Conservation (phyloP, 176 grass and related monocot genomes). For the Guadua angustifolia region DNA sequence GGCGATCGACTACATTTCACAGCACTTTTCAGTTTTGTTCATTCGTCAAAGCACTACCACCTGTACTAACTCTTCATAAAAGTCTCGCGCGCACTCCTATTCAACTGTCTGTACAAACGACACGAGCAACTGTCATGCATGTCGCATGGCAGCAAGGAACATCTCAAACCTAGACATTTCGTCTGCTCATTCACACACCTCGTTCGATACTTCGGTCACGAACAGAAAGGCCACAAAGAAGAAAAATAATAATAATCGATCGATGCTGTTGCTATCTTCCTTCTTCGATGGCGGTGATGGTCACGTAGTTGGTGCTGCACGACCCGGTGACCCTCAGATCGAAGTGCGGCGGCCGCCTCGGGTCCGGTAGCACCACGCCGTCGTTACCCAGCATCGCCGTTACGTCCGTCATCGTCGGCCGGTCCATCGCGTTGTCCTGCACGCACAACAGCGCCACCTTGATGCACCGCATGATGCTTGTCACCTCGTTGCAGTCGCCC, state of each 20-base stretch:
- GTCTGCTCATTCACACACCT: not conserved
- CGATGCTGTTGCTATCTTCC: not conserved
- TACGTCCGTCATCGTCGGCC: constrained; percentile 64
- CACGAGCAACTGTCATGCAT: not conserved
- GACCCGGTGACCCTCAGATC: constrained; percentile 41
- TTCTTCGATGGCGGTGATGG: constrained; percentile 46
- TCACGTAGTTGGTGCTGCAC: constrained; percentile 52
- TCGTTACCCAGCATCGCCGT: constrained; percentile 52
- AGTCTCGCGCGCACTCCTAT: not conserved
- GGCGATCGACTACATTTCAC: too few relatives aligned
- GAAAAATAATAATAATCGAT: not conserved
- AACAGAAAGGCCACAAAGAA: not conserved
- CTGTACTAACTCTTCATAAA: not conserved
- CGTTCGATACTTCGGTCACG: not conserved
- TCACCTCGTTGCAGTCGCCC: constrained; percentile 15
- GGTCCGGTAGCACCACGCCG: constrained; percentile 37
- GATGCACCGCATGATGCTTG: constrained; percentile 45
- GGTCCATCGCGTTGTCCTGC: constrained; percentile 58
- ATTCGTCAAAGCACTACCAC: too few relatives aligned
- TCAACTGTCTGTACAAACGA: not conserved
- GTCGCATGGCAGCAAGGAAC: not conserved
- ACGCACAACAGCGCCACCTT: constrained; percentile 76
- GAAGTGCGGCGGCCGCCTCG: constrained; percentile 50
- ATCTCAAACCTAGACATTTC: not conserved
- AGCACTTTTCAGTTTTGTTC: too few relatives aligned